Conservation (phyloP, 352 stramenopile genomes). For the Phytophthora citrophthora region DNA sequence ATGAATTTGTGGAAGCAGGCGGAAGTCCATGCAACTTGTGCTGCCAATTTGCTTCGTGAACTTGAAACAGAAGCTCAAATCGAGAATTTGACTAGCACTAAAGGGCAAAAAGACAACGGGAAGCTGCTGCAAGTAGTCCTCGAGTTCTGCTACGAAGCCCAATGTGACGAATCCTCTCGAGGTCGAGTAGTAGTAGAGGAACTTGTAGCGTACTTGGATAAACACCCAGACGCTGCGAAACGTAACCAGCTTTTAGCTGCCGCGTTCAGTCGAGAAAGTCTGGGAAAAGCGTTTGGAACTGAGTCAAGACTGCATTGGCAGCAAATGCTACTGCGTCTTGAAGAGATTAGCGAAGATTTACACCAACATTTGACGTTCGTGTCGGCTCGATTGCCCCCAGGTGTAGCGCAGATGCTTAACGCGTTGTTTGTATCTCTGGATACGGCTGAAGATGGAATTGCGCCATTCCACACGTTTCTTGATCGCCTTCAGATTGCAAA, state of each 20-base stretch:
- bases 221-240: slow-evolving; percentile 2
- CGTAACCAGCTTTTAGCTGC: slow-evolving; percentile 21
- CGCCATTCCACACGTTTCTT: slow-evolving; percentile 50
- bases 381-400: slow-evolving; percentile 35
- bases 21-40: slow-evolving; percentile 46
- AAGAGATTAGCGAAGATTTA: slow-evolving; percentile 40
- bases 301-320: slow-evolving; percentile 62
- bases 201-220: slow-evolving; percentile 11
- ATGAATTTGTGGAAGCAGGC: slow-evolving; percentile 79
- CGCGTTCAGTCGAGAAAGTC: slow-evolving; percentile 13
- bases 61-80: slow-evolving; percentile 20
- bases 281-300: slow-evolving; percentile 35
- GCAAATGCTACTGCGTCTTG: slow-evolving; percentile 57
- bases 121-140: slow-evolving; percentile 27
- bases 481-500: slow-evolving; percentile 31
- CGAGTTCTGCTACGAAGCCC: slow-evolving; percentile 36
- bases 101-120: slow-evolving; percentile 12
- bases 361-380: slow-evolving; percentile 42
- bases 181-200: slow-evolving; percentile 24
- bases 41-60: slow-evolving; percentile 45
- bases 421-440: slow-evolving; percentile 51
- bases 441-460: slow-evolving; percentile 47
- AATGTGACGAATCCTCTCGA: slow-evolving; percentile 27
- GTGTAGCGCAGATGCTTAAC: slow-evolving; percentile 22
- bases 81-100: background rate